A percentile compares a stretch with the other conserved stretches of the same genome.
These are phyloP conservation scores for Blastobotrys proliferans DNA, from an alignment of 1,139 yeast species.

Conservation along the genomic window DNA sequence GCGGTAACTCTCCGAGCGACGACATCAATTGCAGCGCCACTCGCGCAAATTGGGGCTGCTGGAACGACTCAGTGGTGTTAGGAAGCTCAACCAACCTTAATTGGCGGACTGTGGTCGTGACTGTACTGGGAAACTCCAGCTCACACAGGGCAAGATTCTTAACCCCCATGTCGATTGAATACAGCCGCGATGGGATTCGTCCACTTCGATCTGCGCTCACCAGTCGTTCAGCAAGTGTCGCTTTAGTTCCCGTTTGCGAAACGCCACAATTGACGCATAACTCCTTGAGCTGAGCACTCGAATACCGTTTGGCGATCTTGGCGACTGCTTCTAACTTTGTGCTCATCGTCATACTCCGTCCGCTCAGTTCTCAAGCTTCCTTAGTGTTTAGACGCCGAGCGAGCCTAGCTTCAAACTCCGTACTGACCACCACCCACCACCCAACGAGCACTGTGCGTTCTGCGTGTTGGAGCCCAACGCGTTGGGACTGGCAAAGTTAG, in stretches of 20 bases:
- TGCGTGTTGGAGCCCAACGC: no score
- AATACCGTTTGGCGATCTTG: no score
- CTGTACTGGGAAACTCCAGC: no score
- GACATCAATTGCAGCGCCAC: conserved; percentile 23
- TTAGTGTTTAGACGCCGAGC: no score
- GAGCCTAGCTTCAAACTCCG: no score
- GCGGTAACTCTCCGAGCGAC: conserved; percentile 31
- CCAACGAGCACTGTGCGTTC: no score
- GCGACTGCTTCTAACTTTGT: no score
- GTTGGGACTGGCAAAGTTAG: no score
- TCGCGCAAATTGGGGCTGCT: conserved; percentile 28
- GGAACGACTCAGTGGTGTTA: conserved; percentile 24
- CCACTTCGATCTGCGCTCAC: neutral
- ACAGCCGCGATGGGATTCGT: conserved; percentile 16
- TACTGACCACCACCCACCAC: no score
- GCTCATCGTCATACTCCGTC: no score
- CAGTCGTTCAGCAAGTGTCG: conserved; percentile 18
- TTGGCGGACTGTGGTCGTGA: conserved; percentile 25
- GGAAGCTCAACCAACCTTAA: neutral
- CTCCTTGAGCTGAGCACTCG: conserved; percentile 10
- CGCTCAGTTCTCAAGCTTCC: no score
- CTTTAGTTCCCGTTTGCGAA: conserved; percentile 25
- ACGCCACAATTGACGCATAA: conserved; percentile 25
- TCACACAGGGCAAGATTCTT: conserved; percentile 41
- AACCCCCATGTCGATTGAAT: conserved; percentile 44